phyloP scores from a whole-genome alignment of 1,139 yeast species.

The Blastobotrys aristatus region DNA sequence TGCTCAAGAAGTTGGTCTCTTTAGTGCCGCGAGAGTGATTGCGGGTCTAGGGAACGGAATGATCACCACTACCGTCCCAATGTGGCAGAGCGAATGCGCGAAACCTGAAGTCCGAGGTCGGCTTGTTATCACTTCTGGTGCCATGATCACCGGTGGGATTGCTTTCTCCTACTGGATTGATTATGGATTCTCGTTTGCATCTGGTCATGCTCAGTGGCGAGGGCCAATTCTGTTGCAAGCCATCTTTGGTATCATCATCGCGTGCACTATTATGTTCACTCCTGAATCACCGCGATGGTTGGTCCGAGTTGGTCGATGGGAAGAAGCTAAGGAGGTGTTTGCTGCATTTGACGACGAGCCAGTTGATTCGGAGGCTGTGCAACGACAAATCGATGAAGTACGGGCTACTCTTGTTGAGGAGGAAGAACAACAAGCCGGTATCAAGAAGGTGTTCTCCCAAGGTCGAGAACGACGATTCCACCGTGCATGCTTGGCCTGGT shows the following conservation, averaged over 20 bases:
- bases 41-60: conserved; percentile 80
- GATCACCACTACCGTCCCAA: conserved; percentile 75
- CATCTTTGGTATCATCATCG: conserved; percentile 14
- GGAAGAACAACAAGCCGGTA: conserved; percentile 13
- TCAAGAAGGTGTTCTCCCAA: conserved; percentile 14
- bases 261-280: conserved; percentile 9
- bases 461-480: conserved; percentile 40
- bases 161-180: conserved; percentile 69
- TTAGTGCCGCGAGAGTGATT: conserved; percentile 66
- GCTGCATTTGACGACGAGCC: conserved; percentile 10
- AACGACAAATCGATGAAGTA: conserved; percentile 28
- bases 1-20: conserved; percentile 59
- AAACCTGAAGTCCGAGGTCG: conserved; percentile 67
- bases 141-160: conserved; percentile 67
- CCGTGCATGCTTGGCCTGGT: conserved; percentile 44
- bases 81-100: conserved; percentile 78
- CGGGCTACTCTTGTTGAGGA: conserved; percentile 22
- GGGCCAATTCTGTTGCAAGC: conserved; percentile 37
- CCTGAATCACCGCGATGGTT: conserved; percentile 55
- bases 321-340: conserved; percentile 24
- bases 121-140: conserved; percentile 65
- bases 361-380: conserved; percentile 26
- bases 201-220: conserved; percentile 43
- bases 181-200: conserved; percentile 45
- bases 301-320: conserved; percentile 38